phyloP scores from a whole-genome alignment of 2,329 filamentous ascomycete species.

The Myriosclerotinia scirpicola region DNA sequence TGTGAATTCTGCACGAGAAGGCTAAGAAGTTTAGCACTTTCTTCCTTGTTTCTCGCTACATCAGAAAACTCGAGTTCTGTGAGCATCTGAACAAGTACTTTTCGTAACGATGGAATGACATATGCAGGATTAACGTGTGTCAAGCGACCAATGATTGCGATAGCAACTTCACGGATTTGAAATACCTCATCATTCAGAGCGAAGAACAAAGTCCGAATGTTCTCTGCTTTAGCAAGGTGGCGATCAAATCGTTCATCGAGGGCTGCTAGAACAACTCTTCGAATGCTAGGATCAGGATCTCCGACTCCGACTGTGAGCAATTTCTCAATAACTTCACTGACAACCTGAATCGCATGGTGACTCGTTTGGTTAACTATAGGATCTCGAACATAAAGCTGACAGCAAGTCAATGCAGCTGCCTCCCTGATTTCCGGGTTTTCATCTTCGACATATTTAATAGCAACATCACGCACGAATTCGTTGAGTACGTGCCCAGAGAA shows the following conservation, averaged over 20 bases:
- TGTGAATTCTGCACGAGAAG: constrained; percentile 92
- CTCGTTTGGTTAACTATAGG: constrained; percentile 98
- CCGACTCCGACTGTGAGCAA: constrained; percentile 92
- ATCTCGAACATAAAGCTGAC: constrained; percentile 94
- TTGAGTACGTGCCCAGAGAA: constrained; percentile 92
- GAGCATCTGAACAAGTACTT: constrained; percentile 91
- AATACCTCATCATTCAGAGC: constrained; percentile 96
- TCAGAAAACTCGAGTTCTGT: constrained; percentile 97
- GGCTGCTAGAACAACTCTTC: constrained; percentile 82
- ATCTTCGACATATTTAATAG: constrained; percentile 96
- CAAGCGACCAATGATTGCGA: constrained; percentile 92
- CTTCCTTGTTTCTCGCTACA: constrained; percentile 90
- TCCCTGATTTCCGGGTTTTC: constrained; percentile 92
- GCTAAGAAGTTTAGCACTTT: constrained; percentile 90
- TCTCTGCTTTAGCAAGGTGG: constrained; percentile 95
- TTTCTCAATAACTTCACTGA: constrained; percentile 96
- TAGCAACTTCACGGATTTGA: constrained; percentile 87
- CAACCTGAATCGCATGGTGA: constrained; percentile 93
- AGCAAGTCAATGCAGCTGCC: constrained; percentile 93
- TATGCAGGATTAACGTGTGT: constrained; percentile 93
- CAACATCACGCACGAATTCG: constrained; percentile 97
- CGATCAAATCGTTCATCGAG: constrained; percentile 93
- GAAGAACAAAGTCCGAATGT: constrained; percentile 92
- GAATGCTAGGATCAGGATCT: constrained; percentile 85
- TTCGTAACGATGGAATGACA: constrained; percentile 91